Conservation (phyloP, 2,329 filamentous ascomycete genomes). For the Venturiaceae sp. region DNA sequence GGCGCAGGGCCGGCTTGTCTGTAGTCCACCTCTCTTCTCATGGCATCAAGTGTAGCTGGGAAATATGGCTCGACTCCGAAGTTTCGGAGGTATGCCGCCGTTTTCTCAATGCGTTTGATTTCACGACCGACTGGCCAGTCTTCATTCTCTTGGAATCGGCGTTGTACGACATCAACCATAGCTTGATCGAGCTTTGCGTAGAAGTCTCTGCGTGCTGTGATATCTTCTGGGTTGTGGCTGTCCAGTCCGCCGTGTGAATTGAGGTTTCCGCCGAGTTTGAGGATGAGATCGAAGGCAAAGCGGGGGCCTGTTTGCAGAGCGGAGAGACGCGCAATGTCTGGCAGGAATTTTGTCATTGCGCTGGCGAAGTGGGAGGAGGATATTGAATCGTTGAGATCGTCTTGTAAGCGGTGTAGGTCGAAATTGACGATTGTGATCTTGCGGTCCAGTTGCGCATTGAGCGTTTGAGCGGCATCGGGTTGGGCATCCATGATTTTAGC, state of each 20-base stretch:
- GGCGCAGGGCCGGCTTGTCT: constrained; percentile 3
- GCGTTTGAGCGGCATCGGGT: constrained; percentile 37
- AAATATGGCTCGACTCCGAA: constrained; percentile 46
- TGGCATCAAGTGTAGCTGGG: constrained; percentile 39
- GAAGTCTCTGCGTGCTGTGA: constrained; percentile 38
- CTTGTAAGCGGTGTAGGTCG: constrained; percentile 45
- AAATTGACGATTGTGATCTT: constrained; percentile 50
- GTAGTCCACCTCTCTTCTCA: constrained; percentile 30
- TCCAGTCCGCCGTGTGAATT: constrained; percentile 45
- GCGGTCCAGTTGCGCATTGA: constrained; percentile 47
- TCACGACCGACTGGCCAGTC: constrained; percentile 42
- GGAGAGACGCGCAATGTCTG: constrained; percentile 41
- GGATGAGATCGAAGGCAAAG: constrained; percentile 43
- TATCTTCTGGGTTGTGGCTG: constrained; percentile 34
- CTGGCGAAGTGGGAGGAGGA: constrained; percentile 42
- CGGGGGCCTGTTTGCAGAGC: constrained; percentile 34
- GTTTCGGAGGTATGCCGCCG: constrained; percentile 39
- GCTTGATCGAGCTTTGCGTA: constrained; percentile 37
- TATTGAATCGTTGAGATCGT: constrained; percentile 45
- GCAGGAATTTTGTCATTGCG: constrained; percentile 45
- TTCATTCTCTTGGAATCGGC: constrained; percentile 40
- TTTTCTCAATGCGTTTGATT: constrained; percentile 47
- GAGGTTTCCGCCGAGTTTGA: constrained; percentile 46
- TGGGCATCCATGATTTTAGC: constrained; percentile 43
- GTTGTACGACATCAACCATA: constrained; percentile 43